Base-by-base conservation (phyloP, 805 yeast genomes). In the Wickerhamomyces queroliae region DNA sequence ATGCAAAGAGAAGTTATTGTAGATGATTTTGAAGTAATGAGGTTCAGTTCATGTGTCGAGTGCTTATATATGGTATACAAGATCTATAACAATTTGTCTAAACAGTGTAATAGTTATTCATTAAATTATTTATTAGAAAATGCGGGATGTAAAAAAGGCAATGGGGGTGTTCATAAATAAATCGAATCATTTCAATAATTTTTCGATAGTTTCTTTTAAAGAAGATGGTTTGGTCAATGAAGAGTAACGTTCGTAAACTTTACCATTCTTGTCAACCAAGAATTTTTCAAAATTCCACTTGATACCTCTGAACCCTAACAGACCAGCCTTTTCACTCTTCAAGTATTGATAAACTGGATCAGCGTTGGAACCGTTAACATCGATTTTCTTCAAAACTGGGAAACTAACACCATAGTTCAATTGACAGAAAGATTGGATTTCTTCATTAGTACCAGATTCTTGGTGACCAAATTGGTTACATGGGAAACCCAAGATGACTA, bases 401-500 rank as follows among this genome's bases (percentile, higher is more conserved):
- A 93, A 91, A 15, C 83, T 69, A 31, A 91, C 97, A 39, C 96
- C 96, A 60, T 80, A 93, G 69, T 87, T 89, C 53, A 79, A 59
- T 36, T 75, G 63, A 64, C 96, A 88, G 70, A 88, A 88, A 32
- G 71, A 61, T 28, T 77, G 79, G 52, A 88, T 86, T 58, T 85
- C 90, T 38, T 79, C 74, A 34, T 74, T 77, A 13, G 72, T 57
- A 17, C 83, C 83, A 35, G 67, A 95, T 80, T 70, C 95, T 83
- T 74, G 95, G 74, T 58, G 74, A 28, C 85, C 93, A 55, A 88
- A 88, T 63, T 89, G 96, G 64, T 86, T 85, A 64, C 95, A 84
- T 39, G 96, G 96, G 76, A 89, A 87, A 2, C 88, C 96, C 31
- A 88, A 47, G 38, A 88, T 72, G 39, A 65, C 80, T 27, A 88